Base-by-base conservation (phyloP, 768 basidiomycete species). In the Tulasnella sp. region DNA sequence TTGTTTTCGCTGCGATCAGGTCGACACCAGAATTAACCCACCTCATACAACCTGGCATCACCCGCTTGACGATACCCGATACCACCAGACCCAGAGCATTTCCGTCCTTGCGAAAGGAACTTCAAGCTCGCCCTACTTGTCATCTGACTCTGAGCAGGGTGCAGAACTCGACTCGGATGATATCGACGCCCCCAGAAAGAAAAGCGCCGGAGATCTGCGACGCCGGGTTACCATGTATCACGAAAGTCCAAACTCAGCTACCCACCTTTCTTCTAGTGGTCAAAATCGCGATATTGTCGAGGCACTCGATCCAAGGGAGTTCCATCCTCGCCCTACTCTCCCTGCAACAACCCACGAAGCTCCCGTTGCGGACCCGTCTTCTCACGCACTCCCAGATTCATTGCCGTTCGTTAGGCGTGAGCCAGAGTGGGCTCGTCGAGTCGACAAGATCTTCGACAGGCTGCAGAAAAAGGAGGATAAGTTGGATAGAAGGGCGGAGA, bases 21-120 rank as follows among this genome's bases (percentile, higher is more conserved):
- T 91, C 22, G 89, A 92, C 77, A 91, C 90, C 0, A 84, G 82
- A 76, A 87, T 88, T 0, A 84, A 81, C 11, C 91, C 91, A 8
- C 88, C 90, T 0, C 87, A 91, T 0, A 85, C 88, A 0, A 91
- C 88, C 79, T 93, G 91, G 92, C 84, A 85, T 1, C 91, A 93
- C 80, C 91, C 92, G 1, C 88, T 87, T 76, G 89, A 91, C 75
- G 91, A 92, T 80, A 87, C 89, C 67, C 85, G 87, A 69, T 92
- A 86, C 81, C 84, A 91, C n/a, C 79, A 77, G 6, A 85, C 87
- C 67, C 87, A 90, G 77, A 67, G 75, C 34, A 29, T 58, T 39
- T 76, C 36, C 1, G 15, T 17, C 36, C 6, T 19, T 8, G 12
- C n/a, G 7, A 37, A 36, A 9, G 7, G 2, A 3, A n/a, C 29